Conservation (phyloP, 108 stramenopile genomes). For the Phaeodactylum tricornutum region DNA sequence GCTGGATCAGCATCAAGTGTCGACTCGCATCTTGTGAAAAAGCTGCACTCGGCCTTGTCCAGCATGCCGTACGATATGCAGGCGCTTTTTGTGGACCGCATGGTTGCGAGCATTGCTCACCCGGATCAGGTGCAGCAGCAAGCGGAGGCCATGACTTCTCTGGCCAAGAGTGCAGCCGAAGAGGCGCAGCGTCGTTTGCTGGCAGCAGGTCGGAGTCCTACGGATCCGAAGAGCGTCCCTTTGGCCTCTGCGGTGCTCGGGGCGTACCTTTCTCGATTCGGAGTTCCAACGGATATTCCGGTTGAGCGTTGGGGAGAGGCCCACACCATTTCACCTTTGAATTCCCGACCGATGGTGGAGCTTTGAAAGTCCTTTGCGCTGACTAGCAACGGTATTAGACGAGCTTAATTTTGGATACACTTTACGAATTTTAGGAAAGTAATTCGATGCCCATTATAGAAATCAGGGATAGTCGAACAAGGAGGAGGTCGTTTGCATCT, state of each 20-base stretch:
- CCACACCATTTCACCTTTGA: too few relatives aligned
- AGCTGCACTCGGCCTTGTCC: conserved; percentile 37
- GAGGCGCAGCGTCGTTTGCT: conserved; percentile 25
- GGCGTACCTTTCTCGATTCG: conserved; percentile 19
- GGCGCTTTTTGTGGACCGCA: conserved; percentile 46
- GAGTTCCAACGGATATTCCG: too few relatives aligned
- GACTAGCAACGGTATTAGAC: too few relatives aligned
- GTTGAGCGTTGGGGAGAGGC: too few relatives aligned
- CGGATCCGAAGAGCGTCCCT: neutral
- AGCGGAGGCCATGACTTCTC: conserved; percentile 35
- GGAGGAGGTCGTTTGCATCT: too few relatives aligned
- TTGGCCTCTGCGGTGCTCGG: conserved; percentile 40
- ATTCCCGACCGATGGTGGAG: too few relatives aligned
- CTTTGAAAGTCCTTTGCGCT: too few relatives aligned
- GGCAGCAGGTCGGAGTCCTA: conserved; percentile 6
- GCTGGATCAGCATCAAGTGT: too few relatives aligned
- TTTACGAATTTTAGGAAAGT: too few relatives aligned
- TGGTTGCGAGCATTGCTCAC: conserved; percentile 22
- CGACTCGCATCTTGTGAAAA: conserved; percentile 26
- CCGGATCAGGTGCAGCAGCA: conserved; percentile 8
- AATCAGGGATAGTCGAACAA: too few relatives aligned
- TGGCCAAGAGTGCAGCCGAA: conserved; percentile 36
- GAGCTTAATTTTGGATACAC: too few relatives aligned
- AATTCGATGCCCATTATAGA: too few relatives aligned
- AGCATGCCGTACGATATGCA: conserved; percentile 40